Conservation (phyloP, 495 filamentous ascomycete genomes). For the Aspergillus olivimuriae region DNA sequence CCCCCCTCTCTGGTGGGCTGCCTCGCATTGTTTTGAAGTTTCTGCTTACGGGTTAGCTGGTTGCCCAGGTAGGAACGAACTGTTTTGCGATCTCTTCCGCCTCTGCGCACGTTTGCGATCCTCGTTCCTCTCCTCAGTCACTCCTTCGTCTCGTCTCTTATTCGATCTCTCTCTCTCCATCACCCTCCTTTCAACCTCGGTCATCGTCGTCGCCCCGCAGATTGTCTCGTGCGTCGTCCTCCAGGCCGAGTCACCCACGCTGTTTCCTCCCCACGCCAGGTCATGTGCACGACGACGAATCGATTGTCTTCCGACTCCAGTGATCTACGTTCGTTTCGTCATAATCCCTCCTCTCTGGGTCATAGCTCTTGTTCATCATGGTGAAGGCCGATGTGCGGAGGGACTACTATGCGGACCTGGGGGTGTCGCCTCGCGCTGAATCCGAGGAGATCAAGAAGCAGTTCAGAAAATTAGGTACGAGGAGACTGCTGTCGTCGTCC, state of each 20-base stretch:
- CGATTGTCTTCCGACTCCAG: constrained; percentile 7
- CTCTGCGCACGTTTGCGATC: too few species aligned
- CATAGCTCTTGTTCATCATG: constrained; percentile 45
- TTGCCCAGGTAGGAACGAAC: too few species aligned
- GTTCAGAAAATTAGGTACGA: constrained; percentile 74
- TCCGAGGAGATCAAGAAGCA: constrained; percentile 74
- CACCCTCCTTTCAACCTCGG: not conserved
- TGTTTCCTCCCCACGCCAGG: constrained; percentile 11
- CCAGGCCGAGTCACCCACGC: too few species aligned
- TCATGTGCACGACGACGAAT: constrained; percentile 16
- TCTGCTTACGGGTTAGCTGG: not conserved
- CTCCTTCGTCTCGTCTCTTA: not conserved
- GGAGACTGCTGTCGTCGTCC: too few species aligned
- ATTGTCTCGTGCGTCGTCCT: too few species aligned
- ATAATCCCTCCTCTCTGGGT: constrained; percentile 1
- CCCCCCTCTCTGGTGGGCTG: not conserved
- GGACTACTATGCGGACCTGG: constrained; percentile 86
- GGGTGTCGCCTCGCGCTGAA: constrained; percentile 55
- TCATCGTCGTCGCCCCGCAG: not conserved
- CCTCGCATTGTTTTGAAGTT: not conserved
- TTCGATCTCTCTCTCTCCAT: not conserved
- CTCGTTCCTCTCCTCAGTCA: not conserved
- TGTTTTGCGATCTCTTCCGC: too few species aligned
- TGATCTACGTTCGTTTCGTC: constrained; percentile 19
- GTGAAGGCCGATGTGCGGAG: constrained; percentile 64